Evolutionary conservation across 768 basidiomycete species (phyloP).

Genomic region (Coprinellus micaceus): DNA sequence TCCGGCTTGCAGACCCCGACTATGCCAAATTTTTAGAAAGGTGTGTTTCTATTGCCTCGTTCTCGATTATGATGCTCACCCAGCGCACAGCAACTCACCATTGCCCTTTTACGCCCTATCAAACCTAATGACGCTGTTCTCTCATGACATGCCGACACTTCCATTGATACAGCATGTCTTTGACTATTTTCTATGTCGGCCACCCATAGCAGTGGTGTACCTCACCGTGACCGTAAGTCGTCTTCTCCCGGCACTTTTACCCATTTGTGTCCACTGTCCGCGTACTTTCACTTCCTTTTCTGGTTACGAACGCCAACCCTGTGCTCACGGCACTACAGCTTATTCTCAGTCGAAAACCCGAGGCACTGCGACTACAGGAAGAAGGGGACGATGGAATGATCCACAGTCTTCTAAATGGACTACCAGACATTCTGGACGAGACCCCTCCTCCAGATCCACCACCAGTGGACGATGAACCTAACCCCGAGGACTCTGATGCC

Average conservation of each 20-base stretch:
- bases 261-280: too few species aligned
- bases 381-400: slow-evolving; percentile 82
- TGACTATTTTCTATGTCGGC: slow-evolving; percentile 81
- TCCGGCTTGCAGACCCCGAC: slow-evolving; percentile 66
- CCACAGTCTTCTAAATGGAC: slow-evolving; percentile 65
- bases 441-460: not conserved
- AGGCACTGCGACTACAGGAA: slow-evolving; percentile 55
- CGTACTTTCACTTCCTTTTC: too few species aligned
- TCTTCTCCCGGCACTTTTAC: too few species aligned
- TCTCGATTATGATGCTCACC: not conserved
- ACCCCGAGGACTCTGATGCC: too few species aligned
- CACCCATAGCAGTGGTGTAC: slow-evolving; percentile 80
- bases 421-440: slow-evolving; percentile 57
- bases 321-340: too few species aligned
- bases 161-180: slow-evolving; percentile 88
- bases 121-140: slow-evolving; percentile 86
- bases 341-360: slow-evolving; percentile 65
- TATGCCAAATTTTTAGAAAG: slow-evolving; percentile 66
- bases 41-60: slow-evolving; percentile 33
- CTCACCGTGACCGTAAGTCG: slow-evolving; percentile 66
- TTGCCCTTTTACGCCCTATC: slow-evolving; percentile 89
- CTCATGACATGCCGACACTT: slow-evolving; percentile 89
- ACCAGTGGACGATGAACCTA: not conserved
- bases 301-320: too few species aligned
- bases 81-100: slow-evolving; percentile 53